Conservation (phyloP, 1,284 basidiomycete genomes). For the Ganoderma lingzhi region DNA sequence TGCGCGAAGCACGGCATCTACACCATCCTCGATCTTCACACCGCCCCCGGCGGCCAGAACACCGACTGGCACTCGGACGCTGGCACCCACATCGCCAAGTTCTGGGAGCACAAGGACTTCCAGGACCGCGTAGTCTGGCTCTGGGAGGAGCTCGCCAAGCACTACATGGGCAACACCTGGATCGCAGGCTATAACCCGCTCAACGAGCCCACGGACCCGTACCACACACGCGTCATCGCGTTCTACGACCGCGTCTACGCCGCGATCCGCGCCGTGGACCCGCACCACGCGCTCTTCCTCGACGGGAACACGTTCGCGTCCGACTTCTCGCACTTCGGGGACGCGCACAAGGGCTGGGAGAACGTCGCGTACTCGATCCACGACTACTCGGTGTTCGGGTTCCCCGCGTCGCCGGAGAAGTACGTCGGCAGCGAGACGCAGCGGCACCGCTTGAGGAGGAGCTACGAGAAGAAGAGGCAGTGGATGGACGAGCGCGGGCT, state of each 20-base stretch:
- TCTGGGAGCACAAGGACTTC: slow-evolving; percentile 74
- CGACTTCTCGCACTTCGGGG: slow-evolving; percentile 74
- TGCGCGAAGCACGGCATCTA: slow-evolving; percentile 68
- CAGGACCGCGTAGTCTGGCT: slow-evolving; percentile 76
- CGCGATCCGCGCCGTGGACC: slow-evolving; percentile 71
- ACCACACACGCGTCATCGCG: slow-evolving; percentile 56
- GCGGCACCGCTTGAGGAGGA: slow-evolving; percentile 54
- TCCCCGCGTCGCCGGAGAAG: slow-evolving; percentile 62
- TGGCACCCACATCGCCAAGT: slow-evolving; percentile 60
- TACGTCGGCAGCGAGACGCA: slow-evolving; percentile 64
- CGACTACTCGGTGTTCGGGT: slow-evolving; percentile 77
- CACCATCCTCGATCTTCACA: slow-evolving; percentile 71
- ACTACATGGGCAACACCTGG: slow-evolving; percentile 71
- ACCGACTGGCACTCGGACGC: slow-evolving; percentile 64
- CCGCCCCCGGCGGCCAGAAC: slow-evolving; percentile 70
- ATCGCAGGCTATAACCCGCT: slow-evolving; percentile 77
- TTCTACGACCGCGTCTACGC: slow-evolving; percentile 66
- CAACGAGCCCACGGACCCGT: slow-evolving; percentile 77
- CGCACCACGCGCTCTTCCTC: slow-evolving; percentile 70
- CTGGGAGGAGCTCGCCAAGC: slow-evolving; percentile 73
- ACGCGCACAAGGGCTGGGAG: slow-evolving; percentile 52
- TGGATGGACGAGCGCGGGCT: slow-evolving; percentile 73
- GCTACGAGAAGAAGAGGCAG: slow-evolving; percentile 71
- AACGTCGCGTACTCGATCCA: slow-evolving; percentile 85
- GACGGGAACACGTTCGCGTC: slow-evolving; percentile 83